Percentiles rank a stretch among this genome's conserved stretches.
phyloP scores from a whole-genome alignment of 805 yeast genomes.

The Ogataea neopini region DNA sequence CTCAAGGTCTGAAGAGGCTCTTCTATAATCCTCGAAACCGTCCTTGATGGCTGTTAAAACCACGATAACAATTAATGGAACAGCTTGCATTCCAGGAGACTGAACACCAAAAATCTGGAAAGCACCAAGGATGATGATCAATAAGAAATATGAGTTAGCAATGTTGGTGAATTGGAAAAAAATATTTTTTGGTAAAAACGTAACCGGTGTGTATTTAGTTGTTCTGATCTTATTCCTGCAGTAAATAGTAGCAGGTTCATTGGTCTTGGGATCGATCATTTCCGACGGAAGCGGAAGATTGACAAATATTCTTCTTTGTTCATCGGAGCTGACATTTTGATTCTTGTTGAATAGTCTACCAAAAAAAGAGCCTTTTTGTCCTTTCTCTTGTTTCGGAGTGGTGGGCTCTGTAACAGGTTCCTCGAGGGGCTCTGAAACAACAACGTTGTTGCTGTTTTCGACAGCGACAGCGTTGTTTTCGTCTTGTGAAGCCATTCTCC shows the following conservation, averaged over 20 bases:
- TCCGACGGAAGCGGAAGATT: constrained; percentile 63
- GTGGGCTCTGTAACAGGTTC: too few relatives aligned
- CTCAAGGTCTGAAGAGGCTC: constrained; percentile 64
- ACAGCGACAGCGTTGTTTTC: background rate
- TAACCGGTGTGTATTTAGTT: constrained; percentile 59
- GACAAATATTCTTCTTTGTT: constrained; percentile 50
- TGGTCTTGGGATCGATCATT: constrained; percentile 54
- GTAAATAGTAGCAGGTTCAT: constrained; percentile 42
- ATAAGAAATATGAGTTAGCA: constrained; percentile 60
- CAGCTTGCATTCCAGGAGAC: constrained; percentile 73
- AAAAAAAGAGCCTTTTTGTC: constrained; percentile 9
- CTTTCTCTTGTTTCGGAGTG: background rate
- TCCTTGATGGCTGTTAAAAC: constrained; percentile 73
- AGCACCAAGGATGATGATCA: constrained; percentile 56
- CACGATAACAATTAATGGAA: constrained; percentile 79
- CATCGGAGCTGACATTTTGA: constrained; percentile 3
- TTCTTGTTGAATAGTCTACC: constrained; percentile 6
- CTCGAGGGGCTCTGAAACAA: background rate
- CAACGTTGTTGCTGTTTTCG: background rate
- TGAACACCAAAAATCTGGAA: constrained; percentile 74
- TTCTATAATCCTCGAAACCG: constrained; percentile 73
- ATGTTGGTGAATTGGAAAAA: constrained; percentile 56
- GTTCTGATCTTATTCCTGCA: constrained; percentile 62
- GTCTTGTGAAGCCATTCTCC: constrained; percentile 1
- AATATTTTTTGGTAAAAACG: constrained; percentile 58